Evolutionary conservation across 1,284 basidiomycete species (phyloP).

Genomic region (Heterobasidion irregulare): DNA sequence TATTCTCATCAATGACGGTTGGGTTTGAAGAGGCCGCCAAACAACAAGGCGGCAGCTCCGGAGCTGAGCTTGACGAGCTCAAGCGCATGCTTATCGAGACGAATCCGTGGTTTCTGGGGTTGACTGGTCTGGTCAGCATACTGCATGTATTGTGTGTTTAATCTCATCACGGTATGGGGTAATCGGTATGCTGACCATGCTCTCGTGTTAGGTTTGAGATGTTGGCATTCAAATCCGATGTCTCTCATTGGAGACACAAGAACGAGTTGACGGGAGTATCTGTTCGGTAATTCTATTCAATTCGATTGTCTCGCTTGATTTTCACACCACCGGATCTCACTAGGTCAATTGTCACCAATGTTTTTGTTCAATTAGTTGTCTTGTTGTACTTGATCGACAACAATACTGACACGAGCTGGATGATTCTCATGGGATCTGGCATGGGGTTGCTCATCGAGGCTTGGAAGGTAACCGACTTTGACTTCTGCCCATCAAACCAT

Average conservation of each 20-base stretch:
- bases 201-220: slow-evolving; percentile 69
- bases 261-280: slow-evolving; percentile 84
- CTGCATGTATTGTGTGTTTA: slow-evolving; percentile 72
- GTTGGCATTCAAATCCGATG: slow-evolving; percentile 90
- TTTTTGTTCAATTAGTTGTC: slow-evolving; percentile 85
- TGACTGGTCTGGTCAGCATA: slow-evolving; percentile 78
- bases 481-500: not conserved
- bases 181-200: slow-evolving; percentile 1
- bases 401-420: slow-evolving; percentile 91
- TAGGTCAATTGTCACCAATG: slow-evolving; percentile 77
- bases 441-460: slow-evolving; percentile 89
- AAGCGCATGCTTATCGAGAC: slow-evolving; percentile 94
- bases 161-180: not conserved
- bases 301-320: slow-evolving; percentile 6
- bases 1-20: slow-evolving; percentile 74
- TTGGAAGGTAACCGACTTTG: slow-evolving; percentile 70
- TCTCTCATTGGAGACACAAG: slow-evolving; percentile 91
- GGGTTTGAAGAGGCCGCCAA: slow-evolving; percentile 79
- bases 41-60: slow-evolving; percentile 52
- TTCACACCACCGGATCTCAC: slow-evolving; percentile 6
- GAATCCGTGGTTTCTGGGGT: slow-evolving; percentile 81
- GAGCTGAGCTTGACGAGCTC: slow-evolving; percentile 84
- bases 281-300: slow-evolving; percentile 41
- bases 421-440: slow-evolving; percentile 88
- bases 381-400: slow-evolving; percentile 93